These are phyloP conservation scores for Nigrospora sphaerica DNA, from an alignment of 2,329 filamentous ascomycete species.

Conservation along the genomic window DNA sequence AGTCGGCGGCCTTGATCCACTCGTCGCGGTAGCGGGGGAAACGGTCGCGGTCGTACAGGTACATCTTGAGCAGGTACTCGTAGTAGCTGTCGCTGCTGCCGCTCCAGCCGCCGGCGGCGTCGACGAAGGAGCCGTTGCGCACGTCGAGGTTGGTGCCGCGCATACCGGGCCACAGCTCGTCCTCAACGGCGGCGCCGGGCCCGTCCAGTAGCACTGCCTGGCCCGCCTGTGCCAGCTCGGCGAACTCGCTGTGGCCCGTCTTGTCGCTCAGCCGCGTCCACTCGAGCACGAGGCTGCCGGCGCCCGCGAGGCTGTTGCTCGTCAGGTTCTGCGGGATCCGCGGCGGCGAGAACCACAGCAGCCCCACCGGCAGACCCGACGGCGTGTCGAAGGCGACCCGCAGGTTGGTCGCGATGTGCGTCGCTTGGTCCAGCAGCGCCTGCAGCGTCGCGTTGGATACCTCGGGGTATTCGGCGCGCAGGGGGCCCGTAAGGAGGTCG, in stretches of 20 bases:
- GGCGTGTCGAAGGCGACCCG: conserved; percentile 73
- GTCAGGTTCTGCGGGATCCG: conserved; percentile 38
- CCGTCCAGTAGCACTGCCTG: conserved; percentile 63
- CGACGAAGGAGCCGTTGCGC: conserved; percentile 56
- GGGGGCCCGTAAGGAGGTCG: conserved; percentile 65
- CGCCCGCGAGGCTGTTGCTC: conserved; percentile 67
- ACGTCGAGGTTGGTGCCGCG: conserved; percentile 63
- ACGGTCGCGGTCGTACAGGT: conserved; percentile 62
- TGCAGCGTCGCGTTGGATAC: conserved; percentile 41
- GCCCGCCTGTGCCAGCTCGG: conserved; percentile 55
- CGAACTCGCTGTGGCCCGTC: conserved; percentile 61
- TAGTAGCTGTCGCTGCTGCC: conserved; percentile 77
- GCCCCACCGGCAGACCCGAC: conserved; percentile 67
- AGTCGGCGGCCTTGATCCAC: conserved; percentile 71
- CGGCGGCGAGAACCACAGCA: conserved; percentile 50
- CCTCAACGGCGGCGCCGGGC: conserved; percentile 48
- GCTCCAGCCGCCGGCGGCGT: conserved; percentile 67
- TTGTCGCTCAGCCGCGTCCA: conserved; percentile 78
- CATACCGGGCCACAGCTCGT: conserved; percentile 71
- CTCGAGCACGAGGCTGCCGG: conserved; percentile 74
- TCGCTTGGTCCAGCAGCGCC: conserved; percentile 58
- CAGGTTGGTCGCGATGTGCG: conserved; percentile 62
- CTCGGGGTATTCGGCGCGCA: conserved; percentile 37
- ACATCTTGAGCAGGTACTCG: conserved; percentile 91
- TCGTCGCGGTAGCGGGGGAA: conserved; percentile 63